Conservation (phyloP, 2,329 filamentous ascomycete genomes). For the Monosporascus cannonballus region DNA sequence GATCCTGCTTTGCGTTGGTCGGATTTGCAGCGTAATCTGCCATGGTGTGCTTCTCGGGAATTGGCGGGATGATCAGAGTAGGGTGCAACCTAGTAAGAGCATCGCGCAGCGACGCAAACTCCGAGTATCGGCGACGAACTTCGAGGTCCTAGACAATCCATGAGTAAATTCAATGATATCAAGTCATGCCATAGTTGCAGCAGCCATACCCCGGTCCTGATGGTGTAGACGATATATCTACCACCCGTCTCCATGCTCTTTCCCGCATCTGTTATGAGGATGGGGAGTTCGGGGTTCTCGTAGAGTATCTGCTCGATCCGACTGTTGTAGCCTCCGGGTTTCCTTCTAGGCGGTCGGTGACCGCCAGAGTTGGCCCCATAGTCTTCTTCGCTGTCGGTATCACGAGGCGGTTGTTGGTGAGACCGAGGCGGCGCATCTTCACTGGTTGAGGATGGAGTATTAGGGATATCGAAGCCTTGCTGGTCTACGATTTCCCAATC, state of each 20-base stretch:
- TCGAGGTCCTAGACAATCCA: constrained; percentile 68
- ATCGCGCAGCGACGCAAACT: constrained; percentile 86
- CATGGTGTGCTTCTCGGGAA: constrained; percentile 98
- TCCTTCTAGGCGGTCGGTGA: constrained; percentile 50
- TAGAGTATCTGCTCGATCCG: constrained; percentile 96
- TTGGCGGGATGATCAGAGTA: constrained; percentile 90
- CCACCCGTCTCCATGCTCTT: constrained; percentile 92
- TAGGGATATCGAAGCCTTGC: constrained; percentile 57
- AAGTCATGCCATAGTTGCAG: neutral
- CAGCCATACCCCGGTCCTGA: constrained; percentile 77
- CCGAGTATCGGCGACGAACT: constrained; percentile 90
- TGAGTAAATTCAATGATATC: constrained; percentile 3
- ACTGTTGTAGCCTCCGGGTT: constrained; percentile 87
- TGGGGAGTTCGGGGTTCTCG: constrained; percentile 84
- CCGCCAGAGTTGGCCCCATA: constrained; percentile 32
- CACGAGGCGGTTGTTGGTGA: constrained; percentile 30
- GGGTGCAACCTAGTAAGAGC: constrained; percentile 89
- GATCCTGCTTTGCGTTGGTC: constrained; percentile 95
- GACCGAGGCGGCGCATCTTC: constrained; percentile 49
- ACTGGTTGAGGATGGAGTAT: constrained; percentile 66
- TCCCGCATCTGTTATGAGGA: constrained; percentile 88
- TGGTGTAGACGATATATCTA: constrained; percentile 95
- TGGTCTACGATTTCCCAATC: constrained; percentile 41
- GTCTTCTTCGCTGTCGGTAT: constrained; percentile 44
- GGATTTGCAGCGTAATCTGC: constrained; percentile 97